Evolutionary conservation across 108 stramenopile species (phyloP).

Genomic region (Cyclotella atomus): DNA sequence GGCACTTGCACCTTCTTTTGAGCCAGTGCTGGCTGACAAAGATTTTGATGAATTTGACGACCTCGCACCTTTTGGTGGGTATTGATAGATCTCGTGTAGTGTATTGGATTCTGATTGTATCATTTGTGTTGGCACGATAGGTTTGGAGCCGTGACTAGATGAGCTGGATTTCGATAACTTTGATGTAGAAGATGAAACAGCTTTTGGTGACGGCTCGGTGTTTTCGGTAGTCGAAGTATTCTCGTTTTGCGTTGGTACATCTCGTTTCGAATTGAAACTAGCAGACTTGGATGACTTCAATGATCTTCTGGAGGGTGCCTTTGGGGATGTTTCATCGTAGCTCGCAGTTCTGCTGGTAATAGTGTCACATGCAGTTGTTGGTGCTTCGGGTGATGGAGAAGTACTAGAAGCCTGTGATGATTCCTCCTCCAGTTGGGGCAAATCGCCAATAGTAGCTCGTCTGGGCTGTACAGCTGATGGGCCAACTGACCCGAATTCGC

Average conservation of each 20-base stretch:
- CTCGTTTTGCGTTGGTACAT: background rate
- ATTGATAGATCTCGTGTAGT: too few species aligned
- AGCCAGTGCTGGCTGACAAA: background rate
- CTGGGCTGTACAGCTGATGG: background rate
- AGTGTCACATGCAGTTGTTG: too few species aligned
- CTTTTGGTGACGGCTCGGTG: background rate
- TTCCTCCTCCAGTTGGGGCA: constrained; percentile 8
- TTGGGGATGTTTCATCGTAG: too few species aligned
- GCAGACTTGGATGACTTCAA: background rate
- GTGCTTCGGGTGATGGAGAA: background rate
- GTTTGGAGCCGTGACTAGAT: too few species aligned
- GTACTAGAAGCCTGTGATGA: background rate
- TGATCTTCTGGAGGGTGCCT: too few species aligned
- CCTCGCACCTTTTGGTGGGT: too few species aligned
- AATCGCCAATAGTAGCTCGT: background rate
- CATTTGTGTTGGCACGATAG: too few species aligned
- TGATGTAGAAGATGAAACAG: background rate
- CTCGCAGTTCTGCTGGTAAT: too few species aligned
- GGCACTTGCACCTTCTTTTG: too few species aligned
- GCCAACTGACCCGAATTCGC: background rate
- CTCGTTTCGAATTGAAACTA: background rate
- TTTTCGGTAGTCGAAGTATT: background rate
- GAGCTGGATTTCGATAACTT: background rate
- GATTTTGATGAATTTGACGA: background rate
- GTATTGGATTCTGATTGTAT: too few species aligned